Percentiles rank a stretch among this genome's conserved stretches.
These are phyloP conservation scores for Ustilago sp. DNA, from an alignment of 1,284 basidiomycete genomes.

Conservation along the genomic window DNA sequence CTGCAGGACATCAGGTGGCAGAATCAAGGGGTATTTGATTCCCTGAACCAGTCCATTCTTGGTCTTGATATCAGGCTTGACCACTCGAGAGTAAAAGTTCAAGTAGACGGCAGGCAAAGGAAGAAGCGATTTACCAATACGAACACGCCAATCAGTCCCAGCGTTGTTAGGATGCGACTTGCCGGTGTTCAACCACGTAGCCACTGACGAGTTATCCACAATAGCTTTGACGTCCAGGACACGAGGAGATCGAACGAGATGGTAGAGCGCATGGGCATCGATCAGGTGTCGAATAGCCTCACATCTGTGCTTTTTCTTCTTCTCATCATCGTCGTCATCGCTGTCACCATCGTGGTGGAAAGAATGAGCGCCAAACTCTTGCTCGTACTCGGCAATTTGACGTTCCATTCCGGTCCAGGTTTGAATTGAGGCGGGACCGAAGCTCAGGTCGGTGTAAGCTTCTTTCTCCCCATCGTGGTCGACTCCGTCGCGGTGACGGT, in stretches of 20 bases:
- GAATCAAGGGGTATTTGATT: constrained; percentile 75
- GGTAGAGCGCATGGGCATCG: constrained; percentile 76
- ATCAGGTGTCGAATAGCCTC: constrained; percentile 73
- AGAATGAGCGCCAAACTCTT: constrained; percentile 12
- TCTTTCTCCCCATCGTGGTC: constrained; percentile 27
- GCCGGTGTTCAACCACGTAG: constrained; percentile 73
- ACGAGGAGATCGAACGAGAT: constrained; percentile 73
- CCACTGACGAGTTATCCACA: constrained; percentile 75
- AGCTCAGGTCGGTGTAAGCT: constrained; percentile 17
- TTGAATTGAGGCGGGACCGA: constrained; percentile 40
- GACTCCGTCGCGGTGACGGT: constrained; percentile 36
- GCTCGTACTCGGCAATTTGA: constrained; percentile 43
- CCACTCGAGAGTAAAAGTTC: constrained; percentile 75
- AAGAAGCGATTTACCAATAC: constrained; percentile 72
- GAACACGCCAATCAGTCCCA: constrained; percentile 74
- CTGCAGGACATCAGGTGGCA: constrained; percentile 76
- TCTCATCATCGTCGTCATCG: constrained; percentile 70
- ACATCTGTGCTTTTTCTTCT: constrained; percentile 74
- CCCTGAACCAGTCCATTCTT: constrained; percentile 78
- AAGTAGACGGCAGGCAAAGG: constrained; percentile 71
- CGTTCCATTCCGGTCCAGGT: constrained; percentile 39
- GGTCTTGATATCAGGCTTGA: constrained; percentile 71
- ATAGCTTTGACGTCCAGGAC: constrained; percentile 71
- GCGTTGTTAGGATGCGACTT: constrained; percentile 65
- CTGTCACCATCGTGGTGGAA: constrained; percentile 10